phyloP scores from a whole-genome alignment of 805 yeast genomes.

The Priceomyces carsonii region DNA sequence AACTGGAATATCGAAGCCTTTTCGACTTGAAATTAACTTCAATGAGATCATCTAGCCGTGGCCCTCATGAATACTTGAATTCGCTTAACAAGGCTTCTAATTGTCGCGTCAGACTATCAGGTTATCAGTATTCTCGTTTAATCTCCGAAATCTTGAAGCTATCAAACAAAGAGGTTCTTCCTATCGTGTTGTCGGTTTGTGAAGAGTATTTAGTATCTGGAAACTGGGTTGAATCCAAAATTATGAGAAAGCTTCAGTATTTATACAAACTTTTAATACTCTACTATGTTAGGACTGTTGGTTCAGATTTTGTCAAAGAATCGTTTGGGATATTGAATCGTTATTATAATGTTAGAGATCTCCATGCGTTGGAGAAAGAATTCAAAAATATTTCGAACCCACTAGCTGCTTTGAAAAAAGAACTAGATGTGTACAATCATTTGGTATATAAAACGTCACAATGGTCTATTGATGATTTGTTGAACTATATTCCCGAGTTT shows the following conservation, averaged over 20 bases:
- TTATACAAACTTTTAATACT: conserved; percentile 28
- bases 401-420: conserved; percentile 9
- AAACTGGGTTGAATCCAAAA: conserved; percentile 28
- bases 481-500: conserved; percentile 25
- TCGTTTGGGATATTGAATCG: conserved; percentile 24
- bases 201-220: conserved; percentile 33
- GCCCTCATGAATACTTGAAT: conserved; percentile 11
- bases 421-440: conserved; percentile 13
- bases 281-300: conserved; percentile 15
- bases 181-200: conserved; percentile 18
- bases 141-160: conserved; percentile 9
- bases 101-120: conserved; percentile 16
- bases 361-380: conserved; percentile 13
- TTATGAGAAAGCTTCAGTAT: conserved; percentile 20
- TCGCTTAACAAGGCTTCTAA: conserved; percentile 9
- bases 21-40: conserved; percentile 17
- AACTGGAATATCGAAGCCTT: conserved; percentile 17
- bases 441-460: conserved; percentile 6
- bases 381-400: conserved; percentile 14
- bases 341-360: conserved; percentile 24
- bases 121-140: conserved; percentile 18
- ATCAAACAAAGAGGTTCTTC: conserved; percentile 8
- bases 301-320: conserved; percentile 10
- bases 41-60: conserved; percentile 5
- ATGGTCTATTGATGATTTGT: conserved; percentile 14